Conservation (phyloP, 2,329 filamentous ascomycete genomes). For the Remersonia thermophila region DNA sequence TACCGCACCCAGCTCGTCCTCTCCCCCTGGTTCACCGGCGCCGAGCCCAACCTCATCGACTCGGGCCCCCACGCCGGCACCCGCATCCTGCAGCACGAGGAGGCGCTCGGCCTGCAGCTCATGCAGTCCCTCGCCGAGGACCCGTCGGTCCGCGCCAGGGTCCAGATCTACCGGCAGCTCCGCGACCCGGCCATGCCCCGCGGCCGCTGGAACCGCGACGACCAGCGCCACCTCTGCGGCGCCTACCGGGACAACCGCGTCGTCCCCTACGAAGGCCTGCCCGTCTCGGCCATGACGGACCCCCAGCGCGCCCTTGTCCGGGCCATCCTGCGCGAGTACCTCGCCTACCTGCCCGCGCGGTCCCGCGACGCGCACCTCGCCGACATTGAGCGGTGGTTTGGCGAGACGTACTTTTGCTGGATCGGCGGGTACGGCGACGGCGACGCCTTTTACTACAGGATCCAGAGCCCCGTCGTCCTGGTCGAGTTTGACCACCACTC, state of each 20-base stretch:
- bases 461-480: conserved; percentile 64
- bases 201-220: conserved; percentile 67
- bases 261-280: conserved; percentile 60
- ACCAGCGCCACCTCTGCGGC: conserved; percentile 66
- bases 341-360: conserved; percentile 51
- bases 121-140: conserved; percentile 54
- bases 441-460: conserved; percentile 65
- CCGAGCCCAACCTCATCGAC: conserved; percentile 67
- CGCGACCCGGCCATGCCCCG: conserved; percentile 53
- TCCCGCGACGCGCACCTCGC: conserved; percentile 43
- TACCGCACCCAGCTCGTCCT: conserved; percentile 53
- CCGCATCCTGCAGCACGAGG: conserved; percentile 53
- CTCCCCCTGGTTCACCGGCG: conserved; percentile 66
- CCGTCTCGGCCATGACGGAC: conserved; percentile 34
- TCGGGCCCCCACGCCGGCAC: conserved; percentile 49
- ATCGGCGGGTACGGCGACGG: conserved; percentile 55
- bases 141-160: conserved; percentile 31
- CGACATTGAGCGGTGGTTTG: conserved; percentile 41
- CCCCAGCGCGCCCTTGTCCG: conserved; percentile 43
- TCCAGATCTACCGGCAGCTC: conserved; percentile 47
- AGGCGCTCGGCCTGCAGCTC: conserved; percentile 49
- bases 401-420: conserved; percentile 72
- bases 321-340: conserved; percentile 49
- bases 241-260: conserved; percentile 68
- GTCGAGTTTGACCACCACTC: conserved; percentile 73